A percentile compares a stretch with the other conserved stretches of the same genome.
Conservation (phyloP, 257 asterid species). For the Solanum pinnatisectum region DNA sequence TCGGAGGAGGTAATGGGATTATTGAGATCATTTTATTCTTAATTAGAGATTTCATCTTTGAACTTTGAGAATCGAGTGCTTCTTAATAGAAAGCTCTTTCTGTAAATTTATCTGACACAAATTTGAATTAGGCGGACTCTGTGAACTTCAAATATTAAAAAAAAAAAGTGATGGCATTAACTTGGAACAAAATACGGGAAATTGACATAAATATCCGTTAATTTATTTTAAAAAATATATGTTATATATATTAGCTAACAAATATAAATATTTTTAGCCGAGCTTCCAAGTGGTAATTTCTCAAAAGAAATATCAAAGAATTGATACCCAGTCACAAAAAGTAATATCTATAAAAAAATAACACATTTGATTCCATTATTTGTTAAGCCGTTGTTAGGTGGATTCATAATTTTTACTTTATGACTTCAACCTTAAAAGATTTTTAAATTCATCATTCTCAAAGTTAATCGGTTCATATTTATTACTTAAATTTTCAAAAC, state of each 20-base stretch:
- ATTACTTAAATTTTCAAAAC: neutral
- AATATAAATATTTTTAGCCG: neutral
- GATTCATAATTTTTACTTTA: neutral
- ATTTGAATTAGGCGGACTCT: neutral
- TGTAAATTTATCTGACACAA: neutral
- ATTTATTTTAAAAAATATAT: neutral
- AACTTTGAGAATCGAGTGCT: neutral
- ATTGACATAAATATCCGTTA: neutral
- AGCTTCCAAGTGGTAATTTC: neutral
- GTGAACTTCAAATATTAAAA: neutral
- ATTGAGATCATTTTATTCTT: neutral
- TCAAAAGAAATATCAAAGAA: neutral
- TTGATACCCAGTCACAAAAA: neutral
- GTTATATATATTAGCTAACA: neutral
- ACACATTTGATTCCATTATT: neutral
- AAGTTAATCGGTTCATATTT: neutral
- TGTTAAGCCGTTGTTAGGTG: neutral
- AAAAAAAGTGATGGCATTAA: neutral
- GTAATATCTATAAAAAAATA: neutral
- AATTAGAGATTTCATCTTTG: neutral
- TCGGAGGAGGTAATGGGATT: neutral
- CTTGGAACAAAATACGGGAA: neutral
- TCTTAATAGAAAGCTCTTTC: neutral
- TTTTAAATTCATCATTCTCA: neutral
- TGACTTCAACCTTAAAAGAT: neutral